These are phyloP conservation scores for Fusarium caatingaense DNA, from an alignment of 2,329 filamentous ascomycete species.

Conservation along the genomic window DNA sequence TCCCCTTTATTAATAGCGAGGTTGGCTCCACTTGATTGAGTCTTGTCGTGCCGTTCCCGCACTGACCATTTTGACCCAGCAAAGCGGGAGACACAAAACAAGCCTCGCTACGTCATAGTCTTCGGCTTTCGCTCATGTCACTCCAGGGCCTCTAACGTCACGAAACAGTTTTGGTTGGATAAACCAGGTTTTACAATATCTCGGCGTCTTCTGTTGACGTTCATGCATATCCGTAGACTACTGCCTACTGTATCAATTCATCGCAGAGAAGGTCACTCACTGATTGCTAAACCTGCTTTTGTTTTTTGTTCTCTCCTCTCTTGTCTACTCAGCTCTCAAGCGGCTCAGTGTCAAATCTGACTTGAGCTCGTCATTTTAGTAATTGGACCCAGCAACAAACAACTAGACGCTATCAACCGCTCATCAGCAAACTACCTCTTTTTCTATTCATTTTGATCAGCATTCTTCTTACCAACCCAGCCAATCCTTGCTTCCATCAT, in stretches of 20 bases:
- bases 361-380: neutral
- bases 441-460: conserved; percentile 30
- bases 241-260: neutral
- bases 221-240: conserved; percentile 6
- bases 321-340: neutral
- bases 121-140: conserved; percentile 14
- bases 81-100: conserved; percentile 2
- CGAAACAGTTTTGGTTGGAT: conserved; percentile 18
- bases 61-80: conserved; percentile 12
- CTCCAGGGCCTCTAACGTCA: conserved; percentile 16
- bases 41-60: conserved; percentile 6
- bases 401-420: conserved; percentile 1
- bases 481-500: conserved; percentile 29
- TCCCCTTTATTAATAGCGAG: conserved; percentile 3
- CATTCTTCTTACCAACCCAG: neutral
- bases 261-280: neutral
- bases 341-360: neutral
- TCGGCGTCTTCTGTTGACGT: conserved; percentile 18
- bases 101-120: conserved; percentile 30
- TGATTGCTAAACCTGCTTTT: conserved; percentile 24
- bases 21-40: neutral
- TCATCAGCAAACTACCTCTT: conserved; percentile 27
- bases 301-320: neutral
- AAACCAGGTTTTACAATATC: conserved; percentile 25
- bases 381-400: neutral